phyloP scores from a whole-genome alignment of 305 asterid species.

The Plantago lanceolata region DNA sequence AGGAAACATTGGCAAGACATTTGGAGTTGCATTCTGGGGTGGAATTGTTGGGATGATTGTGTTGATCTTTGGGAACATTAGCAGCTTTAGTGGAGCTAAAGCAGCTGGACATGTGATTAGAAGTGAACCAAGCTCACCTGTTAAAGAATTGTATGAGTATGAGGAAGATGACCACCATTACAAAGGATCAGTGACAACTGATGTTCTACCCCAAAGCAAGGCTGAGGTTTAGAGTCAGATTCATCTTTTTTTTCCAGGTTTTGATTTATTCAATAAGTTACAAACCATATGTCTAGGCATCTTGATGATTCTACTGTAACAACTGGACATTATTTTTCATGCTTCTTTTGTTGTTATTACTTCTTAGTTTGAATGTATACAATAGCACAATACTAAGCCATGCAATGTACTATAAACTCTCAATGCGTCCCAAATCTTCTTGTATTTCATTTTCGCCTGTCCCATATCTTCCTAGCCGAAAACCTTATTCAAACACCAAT shows the following conservation, averaged over 20 bases:
- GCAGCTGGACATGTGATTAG: slow-evolving; percentile 65
- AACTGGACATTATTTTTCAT: neutral
- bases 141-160: slow-evolving; percentile 17
- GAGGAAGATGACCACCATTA: slow-evolving; percentile 7
- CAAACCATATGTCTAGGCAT: neutral
- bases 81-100: slow-evolving; percentile 75
- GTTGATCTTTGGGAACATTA: slow-evolving; percentile 67
- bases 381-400: no score
- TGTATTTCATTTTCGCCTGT: no score
- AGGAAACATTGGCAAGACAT: slow-evolving; percentile 48
- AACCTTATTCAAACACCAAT: no score
- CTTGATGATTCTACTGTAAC: neutral
- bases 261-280: slow-evolving; percentile 1
- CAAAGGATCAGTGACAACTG: slow-evolving; percentile 31
- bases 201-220: slow-evolving; percentile 29
- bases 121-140: slow-evolving; percentile 49
- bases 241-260: neutral
- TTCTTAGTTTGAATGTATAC: neutral
- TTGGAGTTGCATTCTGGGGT: slow-evolving; percentile 57
- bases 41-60: slow-evolving; percentile 54
- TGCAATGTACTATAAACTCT: no score
- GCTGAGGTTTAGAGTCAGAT: slow-evolving; percentile 25
- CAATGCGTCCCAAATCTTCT: no score
- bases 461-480: no score
- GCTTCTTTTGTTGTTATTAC: neutral